Base-by-base conservation (phyloP, 1,284 basidiomycete species). In the Cystobasidium sp. region DNA sequence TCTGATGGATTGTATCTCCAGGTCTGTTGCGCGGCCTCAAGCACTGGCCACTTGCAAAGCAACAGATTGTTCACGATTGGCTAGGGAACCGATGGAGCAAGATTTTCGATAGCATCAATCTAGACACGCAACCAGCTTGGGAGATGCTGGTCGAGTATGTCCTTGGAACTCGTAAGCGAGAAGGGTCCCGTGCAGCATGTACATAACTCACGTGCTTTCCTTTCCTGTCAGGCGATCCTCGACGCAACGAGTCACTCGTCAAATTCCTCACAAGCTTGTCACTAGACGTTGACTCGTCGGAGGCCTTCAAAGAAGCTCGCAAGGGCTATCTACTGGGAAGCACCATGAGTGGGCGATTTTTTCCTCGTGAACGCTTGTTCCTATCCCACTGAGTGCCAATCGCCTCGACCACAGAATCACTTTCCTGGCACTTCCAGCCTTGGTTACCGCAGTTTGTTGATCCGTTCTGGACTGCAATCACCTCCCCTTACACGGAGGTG, bases 181-280 rank as follows among this genome's bases (percentile, higher is more conserved):
- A 5, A 31, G 20, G 37, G 14, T 9, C 9, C 7, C 12, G 22
- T 37, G 5, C 18, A 20, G n/a, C 18, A 37, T 43, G 14, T 24
- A 6, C 0, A 37, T 22, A 24, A 12, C 20, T n/a, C 20, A 53
- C 16, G 1, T 9, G 6, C 56, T 67, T 62, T 88, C 77, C 86
- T 89, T 81, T 82, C 94, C 37, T 85, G 77, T 86, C 90, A 70
- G 88, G 93, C 44, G 96, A 99, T 83, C 94, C 94, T 49, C 90
- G 94, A 41, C 88, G 96, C 22, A 89, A 89, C 78, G 85, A 88
- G 75, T 87, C 88, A 3, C 83, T 99, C 39, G 85, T 97, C 46
- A 86, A 91, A 77, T 97, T 92, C 87, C 88, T 95, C 31, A 80
- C 79, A 9, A 67, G 69, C 39, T 62, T 80, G 7, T 72, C 74